Base-by-base conservation (phyloP, 805 yeast genomes). In the Saccharomycopsis guyanensis region DNA sequence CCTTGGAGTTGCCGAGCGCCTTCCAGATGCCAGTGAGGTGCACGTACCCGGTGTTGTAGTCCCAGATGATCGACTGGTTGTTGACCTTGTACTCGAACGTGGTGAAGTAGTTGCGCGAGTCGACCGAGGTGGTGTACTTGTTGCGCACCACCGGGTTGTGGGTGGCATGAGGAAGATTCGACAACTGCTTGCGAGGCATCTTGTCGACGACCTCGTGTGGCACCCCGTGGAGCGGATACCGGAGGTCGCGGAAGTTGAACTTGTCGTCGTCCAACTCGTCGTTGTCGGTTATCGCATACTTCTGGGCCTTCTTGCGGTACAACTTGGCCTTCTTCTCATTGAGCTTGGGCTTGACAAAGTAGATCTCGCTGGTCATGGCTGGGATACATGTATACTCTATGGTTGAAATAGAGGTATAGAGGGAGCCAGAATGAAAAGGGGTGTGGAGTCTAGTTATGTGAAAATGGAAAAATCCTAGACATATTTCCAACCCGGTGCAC, bases 1-100 rank as follows among this genome's bases (percentile, higher is more conserved):
- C 86, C 62, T 84, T 86, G 24, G 72, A 63, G 60, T 78, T 75
- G 7, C 83, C 83, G 39, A 76, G 65, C 6, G 80, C 76, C 61
- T 88, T 85, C 95, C 95, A 87, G 42, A 87, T 72, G 0, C 95
- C 95, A 0, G 96, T 87, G 42, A 87, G 70, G 56, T 86, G 94
- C 8, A 87, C 95, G 59, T 80, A 81, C 0, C 96, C 95, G 2
- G 93, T 79, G 53, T 73, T 75, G 58, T 82, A 80, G 60, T 84
- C 93, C 96, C 96, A 87, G 52, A 86, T 79, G 46, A 87, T 75
- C 76, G 87, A 76, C 55, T 84, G 82, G 49, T 72, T 76, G 54
- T 80, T 80, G 47, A 85, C 60, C 57, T 67, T 70, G 64, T 80
- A 86, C 62, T 86, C 93, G 57, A 69, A 83, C 4, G 84, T 93